Base-by-base conservation (phyloP, 148 eudicot species). In the Chenopodium berlandieri region DNA sequence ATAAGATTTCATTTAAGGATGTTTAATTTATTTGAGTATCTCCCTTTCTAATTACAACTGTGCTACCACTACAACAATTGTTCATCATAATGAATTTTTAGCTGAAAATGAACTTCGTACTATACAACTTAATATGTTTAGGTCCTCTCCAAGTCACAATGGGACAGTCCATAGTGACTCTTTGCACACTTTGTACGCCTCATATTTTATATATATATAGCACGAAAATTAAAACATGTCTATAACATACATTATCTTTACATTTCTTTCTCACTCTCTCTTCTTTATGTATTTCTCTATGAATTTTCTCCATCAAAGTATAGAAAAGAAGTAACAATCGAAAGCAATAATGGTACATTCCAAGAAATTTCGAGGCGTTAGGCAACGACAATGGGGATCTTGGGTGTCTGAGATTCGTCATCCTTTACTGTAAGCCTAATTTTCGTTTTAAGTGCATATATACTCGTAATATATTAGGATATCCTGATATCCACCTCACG, bases 371-470 rank as follows among this genome's bases (percentile, higher is more conserved):
- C 82, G 85, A 83, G 90, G 90, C 31, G 87, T 88, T 27, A 82
- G 90, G 75, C 90, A 88, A 60, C 87, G 90, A 50, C 90, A 88
- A 54, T 88, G 90, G 90, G 90, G 90, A 20, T 86, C 90, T 75
- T 88, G 90, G 90, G 90, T 88, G 1, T 82, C 90, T 27, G 90
- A 88, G 25, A 88, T 88, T 80, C 90, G 90, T 50, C 90, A 88
- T 56, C 90, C 90, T 77, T 54, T 88, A 70, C 65, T 88, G 90
- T 88, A 86, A 79, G 88, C 19, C n/a, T 64, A 19, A 19, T 30
- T 25, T 25, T 48, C 1, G 52, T 48, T 48, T 9, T 48, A 48
- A 48, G 52, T 1, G 23, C 23, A 48, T 40, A 40, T 1, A 48
- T 40, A 40, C 7, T 40, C 44, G 44, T 40, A 40, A 40, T 0